Percentiles rank a stretch among this genome's conserved stretches.
These are phyloP conservation scores for Sesbania bispinosa DNA, from an alignment of 306 rosid species.

Conservation along the genomic window DNA sequence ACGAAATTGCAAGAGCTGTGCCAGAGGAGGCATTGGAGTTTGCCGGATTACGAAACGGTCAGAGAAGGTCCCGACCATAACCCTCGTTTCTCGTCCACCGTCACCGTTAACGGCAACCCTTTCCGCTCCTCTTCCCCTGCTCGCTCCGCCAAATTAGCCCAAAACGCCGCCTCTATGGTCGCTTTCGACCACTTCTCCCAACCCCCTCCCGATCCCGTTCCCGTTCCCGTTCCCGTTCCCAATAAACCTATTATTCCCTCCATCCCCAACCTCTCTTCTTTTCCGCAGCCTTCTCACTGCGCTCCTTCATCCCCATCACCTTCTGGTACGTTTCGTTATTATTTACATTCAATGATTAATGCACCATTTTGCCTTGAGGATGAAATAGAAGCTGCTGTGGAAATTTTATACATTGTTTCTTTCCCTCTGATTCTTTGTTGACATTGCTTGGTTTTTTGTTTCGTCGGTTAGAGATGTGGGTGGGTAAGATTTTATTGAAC, in stretches of 20 bases:
- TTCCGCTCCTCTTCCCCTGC: not conserved
- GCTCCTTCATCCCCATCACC: not conserved
- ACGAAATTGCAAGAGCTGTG: slow-evolving; percentile 55
- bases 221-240: too few species aligned
- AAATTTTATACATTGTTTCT: too few species aligned
- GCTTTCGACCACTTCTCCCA: slow-evolving; percentile 51
- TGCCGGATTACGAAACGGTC: slow-evolving; percentile 32
- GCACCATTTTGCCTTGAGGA: too few species aligned
- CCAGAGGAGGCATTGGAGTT: slow-evolving; percentile 40
- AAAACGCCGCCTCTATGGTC: slow-evolving; percentile 56
- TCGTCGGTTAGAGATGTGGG: not conserved
- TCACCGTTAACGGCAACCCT: slow-evolving; percentile 27
- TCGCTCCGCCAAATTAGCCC: slow-evolving; percentile 40
- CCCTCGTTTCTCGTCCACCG: slow-evolving; percentile 39
- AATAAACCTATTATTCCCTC: too few species aligned
- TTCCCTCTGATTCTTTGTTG: not conserved
- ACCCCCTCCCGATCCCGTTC: not conserved
- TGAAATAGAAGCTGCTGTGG: too few species aligned
- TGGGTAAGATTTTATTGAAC: not conserved
- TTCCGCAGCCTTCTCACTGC: slow-evolving; percentile 17
- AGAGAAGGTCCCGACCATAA: slow-evolving; percentile 50
- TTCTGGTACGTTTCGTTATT: not conserved
- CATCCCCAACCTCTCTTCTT: not conserved
- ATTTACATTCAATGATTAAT: too few species aligned
- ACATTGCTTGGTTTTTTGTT: not conserved